Evolutionary conservation across 2,329 filamentous ascomycete genomes (phyloP), one percentile per base, ranked within the genome.

Genomic region (Albophoma yamanashiensis): DNA sequence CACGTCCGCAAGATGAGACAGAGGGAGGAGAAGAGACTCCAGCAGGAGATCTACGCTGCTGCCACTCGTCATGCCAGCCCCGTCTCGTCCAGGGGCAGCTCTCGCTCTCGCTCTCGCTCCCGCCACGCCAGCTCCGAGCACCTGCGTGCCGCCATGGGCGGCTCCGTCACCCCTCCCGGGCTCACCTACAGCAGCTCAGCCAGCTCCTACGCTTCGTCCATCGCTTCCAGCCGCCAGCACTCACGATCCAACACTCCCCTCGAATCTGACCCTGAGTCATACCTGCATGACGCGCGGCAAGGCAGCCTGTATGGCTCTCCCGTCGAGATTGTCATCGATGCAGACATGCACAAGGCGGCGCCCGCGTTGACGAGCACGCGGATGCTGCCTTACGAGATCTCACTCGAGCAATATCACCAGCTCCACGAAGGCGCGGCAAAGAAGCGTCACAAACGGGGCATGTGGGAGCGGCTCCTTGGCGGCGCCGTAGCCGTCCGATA

Each of bases 311-410:
- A 80, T 67, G 78, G 79, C 62, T 80, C 80, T 50, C 79, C 79
- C 0, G 73, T 80, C 39, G 74, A 81, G 67, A 71, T 81, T 56
- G 70, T 78, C 55, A 65, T 77, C 59, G 73, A 75, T 50, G 73
- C 67, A 72, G 64, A 76, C 60, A 71, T 73, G 57, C 70, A 73
- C 62, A 77, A 75, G 67, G 66, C 68, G 36, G 66, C 67, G 38
- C 66, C 63, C 47, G 67, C 69, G 22, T 67, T 39, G 34, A 14
- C 70, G 27, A 66, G 67, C 64, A 65, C 66, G 27, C 68, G 71
- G 58, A 70, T 79, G 63, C 77, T 84, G 5, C 79, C 82, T 7
- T 84, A 83, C 70, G 82, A 84, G 71, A 81, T 83, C 65, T 78
- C 76, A 62, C 67, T 73, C 40, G 80, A 84, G 34, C 78, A 83